Percentiles rank a stretch among this genome's conserved stretches.
Evolutionary conservation across 257 asterid genomes (phyloP).

Genomic region (Primulina eburnea): DNA sequence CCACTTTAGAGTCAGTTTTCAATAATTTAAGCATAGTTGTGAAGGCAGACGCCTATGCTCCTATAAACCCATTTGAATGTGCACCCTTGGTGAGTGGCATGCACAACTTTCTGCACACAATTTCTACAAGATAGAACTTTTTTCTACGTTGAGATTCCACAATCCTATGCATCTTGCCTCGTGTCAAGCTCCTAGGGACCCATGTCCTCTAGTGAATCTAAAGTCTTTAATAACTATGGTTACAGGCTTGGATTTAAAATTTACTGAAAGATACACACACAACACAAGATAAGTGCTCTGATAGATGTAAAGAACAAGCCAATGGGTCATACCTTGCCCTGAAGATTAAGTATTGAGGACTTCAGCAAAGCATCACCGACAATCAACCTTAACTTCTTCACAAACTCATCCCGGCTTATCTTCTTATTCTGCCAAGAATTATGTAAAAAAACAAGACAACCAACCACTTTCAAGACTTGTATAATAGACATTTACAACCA

Average conservation of each 20-base stretch:
- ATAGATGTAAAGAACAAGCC: background rate
- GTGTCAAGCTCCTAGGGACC: background rate
- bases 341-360: constrained; percentile 62
- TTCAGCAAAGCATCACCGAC: constrained; percentile 70
- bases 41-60: background rate
- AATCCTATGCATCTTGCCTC: background rate
- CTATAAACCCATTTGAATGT: background rate
- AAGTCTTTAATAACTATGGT: background rate
- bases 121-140: too few relatives aligned
- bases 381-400: constrained; percentile 58
- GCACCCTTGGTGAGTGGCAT: background rate
- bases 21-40: background rate
- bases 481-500: background rate
- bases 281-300: background rate
- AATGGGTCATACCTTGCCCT: constrained; percentile 46
- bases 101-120: background rate
- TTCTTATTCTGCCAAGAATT: constrained; percentile 49
- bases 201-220: background rate
- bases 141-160: background rate
- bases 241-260: background rate
- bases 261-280: background rate
- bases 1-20: background rate
- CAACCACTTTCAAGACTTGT: constrained; percentile 3
- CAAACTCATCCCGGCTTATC: constrained; percentile 62
- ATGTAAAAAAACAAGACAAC: background rate